Base-by-base conservation (phyloP, 768 basidiomycete genomes). In the Atractiella rhizophila region DNA sequence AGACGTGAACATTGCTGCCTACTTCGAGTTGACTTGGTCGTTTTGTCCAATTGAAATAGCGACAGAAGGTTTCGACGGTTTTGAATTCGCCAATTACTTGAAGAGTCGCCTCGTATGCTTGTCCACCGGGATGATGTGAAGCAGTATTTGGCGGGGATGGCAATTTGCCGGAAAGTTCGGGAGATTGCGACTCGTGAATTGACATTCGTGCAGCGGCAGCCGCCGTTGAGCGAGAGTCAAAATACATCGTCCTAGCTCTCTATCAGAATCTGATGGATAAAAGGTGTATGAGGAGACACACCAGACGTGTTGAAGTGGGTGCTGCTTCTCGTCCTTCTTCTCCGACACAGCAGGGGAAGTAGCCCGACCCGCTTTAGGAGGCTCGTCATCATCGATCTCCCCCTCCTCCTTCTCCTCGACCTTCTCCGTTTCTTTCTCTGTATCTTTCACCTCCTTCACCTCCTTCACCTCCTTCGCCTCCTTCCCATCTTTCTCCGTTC, bases 1-100 rank as follows among this genome's bases (percentile, higher is more conserved):
- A 91, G 41, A 94, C 67, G 56, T 94, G 85, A 52, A 88, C 85
- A 61, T 91, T 94, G 34, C 76, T 76, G 60, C 81, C 82, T 52
- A 73, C 73, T 52, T 83, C 78, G 26, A 88, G 69, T 53, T 72
- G 70, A 26, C 79, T 81, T 10, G 85, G 85, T 21, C 29, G 56
- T 41, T 35, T 59, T 54, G 43, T 54, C 57, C 43, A 57, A 44
- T 49, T 56, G 49, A 39, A 33, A 5, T 42, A 31, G 16, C 81
- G 71, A 59, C 81, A 83, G 63, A 80, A 85, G 23, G 69, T 68
- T 60, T 83, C 79, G 42, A 85, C 83, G 11, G 85, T 85, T 55
- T 73, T 68, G 57, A 86, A 86, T 51, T 79, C 78, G 48, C 82
- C 85, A 45, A 91, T 73, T 37, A 77, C 69, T 25, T 76, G 74